Evolutionary conservation across 495 filamentous ascomycete species (phyloP).

Genomic region (Xylaria grammica): DNA sequence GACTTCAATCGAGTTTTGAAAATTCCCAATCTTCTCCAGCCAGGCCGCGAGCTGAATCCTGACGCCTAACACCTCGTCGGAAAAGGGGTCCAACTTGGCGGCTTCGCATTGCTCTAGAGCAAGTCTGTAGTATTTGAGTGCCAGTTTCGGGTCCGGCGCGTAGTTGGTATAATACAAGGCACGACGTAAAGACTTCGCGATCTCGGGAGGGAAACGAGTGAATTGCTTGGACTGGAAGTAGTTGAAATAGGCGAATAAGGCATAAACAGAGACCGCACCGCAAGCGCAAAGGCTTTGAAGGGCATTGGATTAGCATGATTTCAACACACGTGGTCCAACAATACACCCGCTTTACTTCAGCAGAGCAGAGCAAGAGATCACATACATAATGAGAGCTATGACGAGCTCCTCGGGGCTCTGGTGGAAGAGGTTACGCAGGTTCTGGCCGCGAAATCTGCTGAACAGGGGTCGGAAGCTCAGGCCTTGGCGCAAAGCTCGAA

Average conservation of each 20-base stretch:
- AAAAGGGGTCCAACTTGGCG: slow-evolving; percentile 80
- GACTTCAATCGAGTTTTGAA: slow-evolving; percentile 69
- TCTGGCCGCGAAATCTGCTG: slow-evolving; percentile 39
- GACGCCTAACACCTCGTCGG: slow-evolving; percentile 86
- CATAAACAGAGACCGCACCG: slow-evolving; percentile 58
- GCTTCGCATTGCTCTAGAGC: slow-evolving; percentile 74
- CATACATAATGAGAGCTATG: slow-evolving; percentile 39
- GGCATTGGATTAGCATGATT: background rate
- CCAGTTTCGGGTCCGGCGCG: slow-evolving; percentile 68
- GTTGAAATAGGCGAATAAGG: slow-evolving; percentile 67
- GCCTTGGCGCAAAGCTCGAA: slow-evolving; percentile 37
- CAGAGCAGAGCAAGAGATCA: background rate
- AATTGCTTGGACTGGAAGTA: slow-evolving; percentile 65
- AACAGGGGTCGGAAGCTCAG: slow-evolving; percentile 40
- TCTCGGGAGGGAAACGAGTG: slow-evolving; percentile 75
- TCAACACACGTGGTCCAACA: slow-evolving; percentile 28
- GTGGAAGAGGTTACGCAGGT: slow-evolving; percentile 39
- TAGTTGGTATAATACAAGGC: slow-evolving; percentile 87
- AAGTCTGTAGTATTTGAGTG: slow-evolving; percentile 78
- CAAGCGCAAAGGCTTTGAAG: slow-evolving; percentile 49
- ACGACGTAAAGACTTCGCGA: slow-evolving; percentile 80
- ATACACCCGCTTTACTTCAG: background rate
- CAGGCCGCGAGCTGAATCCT: slow-evolving; percentile 80
- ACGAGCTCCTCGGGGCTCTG: slow-evolving; percentile 49
- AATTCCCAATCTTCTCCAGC: slow-evolving; percentile 73